phyloP scores from a whole-genome alignment of 441 rosid genomes.

The Eruca vesicaria region DNA sequence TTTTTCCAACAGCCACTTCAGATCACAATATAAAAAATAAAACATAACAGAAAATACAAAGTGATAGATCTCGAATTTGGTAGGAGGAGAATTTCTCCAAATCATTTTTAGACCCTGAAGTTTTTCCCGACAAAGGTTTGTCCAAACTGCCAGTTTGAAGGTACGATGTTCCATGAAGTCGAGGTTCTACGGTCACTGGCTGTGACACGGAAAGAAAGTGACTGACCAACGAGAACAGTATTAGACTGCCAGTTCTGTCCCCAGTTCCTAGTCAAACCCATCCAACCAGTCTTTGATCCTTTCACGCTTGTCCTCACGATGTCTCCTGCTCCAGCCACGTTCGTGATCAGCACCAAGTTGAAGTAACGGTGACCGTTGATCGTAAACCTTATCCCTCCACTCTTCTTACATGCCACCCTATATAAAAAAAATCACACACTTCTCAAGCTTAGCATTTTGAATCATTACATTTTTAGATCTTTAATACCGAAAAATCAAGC shows the following conservation, averaged over 20 bases:
- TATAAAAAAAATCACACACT: neutral
- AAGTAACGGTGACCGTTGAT: constrained; percentile 41
- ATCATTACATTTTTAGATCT: neutral
- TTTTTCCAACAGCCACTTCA: constrained; percentile 20
- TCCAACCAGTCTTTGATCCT: constrained; percentile 37
- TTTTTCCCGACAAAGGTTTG: constrained; percentile 40
- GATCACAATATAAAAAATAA: neutral
- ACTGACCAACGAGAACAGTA: constrained; percentile 38
- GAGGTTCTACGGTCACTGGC: constrained; percentile 33
- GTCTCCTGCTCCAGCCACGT: constrained; percentile 42
- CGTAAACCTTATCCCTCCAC: constrained; percentile 40
- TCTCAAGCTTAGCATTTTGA: neutral
- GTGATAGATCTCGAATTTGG: neutral
- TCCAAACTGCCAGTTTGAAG: constrained; percentile 39
- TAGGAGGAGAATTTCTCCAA: neutral
- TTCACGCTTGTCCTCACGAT: constrained; percentile 33
- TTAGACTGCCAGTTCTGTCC: constrained; percentile 43
- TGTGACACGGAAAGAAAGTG: constrained; percentile 39
- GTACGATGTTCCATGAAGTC: constrained; percentile 38
- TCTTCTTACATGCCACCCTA: constrained; percentile 36
- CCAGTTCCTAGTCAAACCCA: constrained; percentile 37
- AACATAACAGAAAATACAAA: neutral
- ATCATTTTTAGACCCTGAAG: constrained; percentile 23
- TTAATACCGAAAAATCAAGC: neutral
- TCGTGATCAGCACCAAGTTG: constrained; percentile 34